phyloP scores from a whole-genome alignment of 345 rosid species.

The Zanthoxylum bungeanum region DNA sequence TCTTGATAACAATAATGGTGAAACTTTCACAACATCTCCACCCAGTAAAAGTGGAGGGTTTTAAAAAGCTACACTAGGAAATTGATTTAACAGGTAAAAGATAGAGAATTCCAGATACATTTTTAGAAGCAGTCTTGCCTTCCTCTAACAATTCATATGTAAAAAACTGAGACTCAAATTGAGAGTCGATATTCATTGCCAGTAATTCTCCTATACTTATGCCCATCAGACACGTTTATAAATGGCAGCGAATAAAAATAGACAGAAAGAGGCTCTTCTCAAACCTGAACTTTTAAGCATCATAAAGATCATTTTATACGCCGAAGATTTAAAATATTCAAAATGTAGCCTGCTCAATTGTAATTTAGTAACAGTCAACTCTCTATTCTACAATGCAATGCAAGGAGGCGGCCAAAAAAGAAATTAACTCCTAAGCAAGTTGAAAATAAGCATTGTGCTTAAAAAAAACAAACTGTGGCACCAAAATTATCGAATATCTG shows the following conservation, averaged over 20 bases:
- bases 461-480: background rate
- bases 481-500: background rate
- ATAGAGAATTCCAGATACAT: background rate
- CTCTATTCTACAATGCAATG: background rate
- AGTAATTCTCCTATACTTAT: background rate
- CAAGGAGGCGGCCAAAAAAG: too few relatives aligned
- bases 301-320: background rate
- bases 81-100: background rate
- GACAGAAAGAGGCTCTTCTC: background rate
- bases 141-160: background rate
- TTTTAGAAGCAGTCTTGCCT: background rate
- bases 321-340: background rate
- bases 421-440: background rate
- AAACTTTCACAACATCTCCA: background rate
- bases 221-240: background rate
- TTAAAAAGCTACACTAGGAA: background rate
- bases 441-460: background rate
- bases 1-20: background rate
- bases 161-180: too few relatives aligned
- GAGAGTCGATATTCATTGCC: background rate
- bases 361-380: background rate
- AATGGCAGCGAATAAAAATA: background rate
- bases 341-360: background rate
- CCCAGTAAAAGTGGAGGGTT: background rate
- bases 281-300: background rate